These are phyloP conservation scores for Phytophthora tubulina DNA, from an alignment of 352 stramenopile genomes.

Conservation along the genomic window DNA sequence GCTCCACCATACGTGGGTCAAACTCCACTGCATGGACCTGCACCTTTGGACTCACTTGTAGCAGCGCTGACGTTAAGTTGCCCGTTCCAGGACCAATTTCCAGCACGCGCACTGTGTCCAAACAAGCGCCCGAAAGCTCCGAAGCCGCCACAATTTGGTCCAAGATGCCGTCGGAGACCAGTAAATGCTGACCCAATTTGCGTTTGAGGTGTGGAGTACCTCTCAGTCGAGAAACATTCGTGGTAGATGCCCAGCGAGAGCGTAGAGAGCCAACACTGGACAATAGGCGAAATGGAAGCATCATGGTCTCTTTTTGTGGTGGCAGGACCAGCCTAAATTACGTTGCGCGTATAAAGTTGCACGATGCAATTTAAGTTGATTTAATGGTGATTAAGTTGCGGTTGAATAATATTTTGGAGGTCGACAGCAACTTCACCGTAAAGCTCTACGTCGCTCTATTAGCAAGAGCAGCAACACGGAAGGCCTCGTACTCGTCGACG, in stretches of 20 bases:
- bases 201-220: conserved; percentile 81
- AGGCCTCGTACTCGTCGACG: no score
- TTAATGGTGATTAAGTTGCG: neutral
- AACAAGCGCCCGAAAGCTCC: conserved; percentile 46
- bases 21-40: conserved; percentile 80
- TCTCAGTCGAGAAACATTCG: conserved; percentile 58
- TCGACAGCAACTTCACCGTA: neutral
- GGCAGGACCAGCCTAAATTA: neutral
- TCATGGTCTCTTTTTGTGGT: conserved; percentile 19
- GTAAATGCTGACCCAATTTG: conserved; percentile 85
- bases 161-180: conserved; percentile 73
- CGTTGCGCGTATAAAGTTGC: conserved; percentile 5
- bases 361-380: neutral
- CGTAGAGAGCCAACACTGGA: conserved; percentile 5
- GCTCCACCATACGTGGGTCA: conserved; percentile 80
- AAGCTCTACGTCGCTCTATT: no score
- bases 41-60: conserved; percentile 55
- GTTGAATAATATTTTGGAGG: conserved; percentile 3
- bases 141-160: conserved; percentile 72
- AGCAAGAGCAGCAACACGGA: no score
- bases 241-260: conserved; percentile 34
- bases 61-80: conserved; percentile 86
- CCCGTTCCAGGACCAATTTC: conserved; percentile 88
- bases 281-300: conserved; percentile 7
- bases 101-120: conserved; percentile 62